Base-by-base conservation (phyloP, 352 stramenopile genomes). In the Phytophthora quininea region DNA sequence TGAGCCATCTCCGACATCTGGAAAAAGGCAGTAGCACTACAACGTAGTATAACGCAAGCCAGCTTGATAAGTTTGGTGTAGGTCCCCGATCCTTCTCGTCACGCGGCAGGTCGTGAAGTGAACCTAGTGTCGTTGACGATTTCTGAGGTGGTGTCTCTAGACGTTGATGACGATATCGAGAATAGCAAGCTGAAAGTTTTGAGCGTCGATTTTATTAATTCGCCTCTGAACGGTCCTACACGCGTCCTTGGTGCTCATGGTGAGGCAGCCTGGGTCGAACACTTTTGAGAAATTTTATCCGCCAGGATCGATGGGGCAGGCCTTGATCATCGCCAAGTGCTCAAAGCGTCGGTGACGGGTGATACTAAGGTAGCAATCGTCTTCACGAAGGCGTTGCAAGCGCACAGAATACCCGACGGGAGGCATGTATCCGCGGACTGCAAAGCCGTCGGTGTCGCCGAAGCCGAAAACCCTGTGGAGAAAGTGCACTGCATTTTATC, bases 281-380 rank as follows among this genome's bases (percentile, higher is more conserved):
- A 63, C 12, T 2, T 53, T 56, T 2, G 51, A 38, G 31, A 69
- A 69, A 15, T 59, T 62, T 27, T 37, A 47, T 9, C 71, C 11
- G 19, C 46, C 54, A 12, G 57, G 46, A 47, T 38, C 11, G 47
- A 56, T n/a, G 52, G 57, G n/a, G 24, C 19, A 4, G 15, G 65
- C 65, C 58, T 55, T 38, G 19, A 24, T 24, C 19, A 24, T 24
- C 19, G 19, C 19, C 19, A 24, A 0, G 19, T 24, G 19, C 19
- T 24, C 19, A 24, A 24, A 0, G 19, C 19, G 19, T 30, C 42
- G 40, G 1, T 40, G 12, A 24, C 51, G 42, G n/a, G 54, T 58
- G 5, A 76, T 31, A 4, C 30, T 49, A 2, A 72, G 9, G 43
- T 67, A 76, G 24, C 66, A 69, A 30, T 72, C 50, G 14, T 37